Evolutionary conservation across 306 rosid genomes (phyloP), one percentile per base, ranked within the genome.

Genomic region (Malus sieversii): DNA sequence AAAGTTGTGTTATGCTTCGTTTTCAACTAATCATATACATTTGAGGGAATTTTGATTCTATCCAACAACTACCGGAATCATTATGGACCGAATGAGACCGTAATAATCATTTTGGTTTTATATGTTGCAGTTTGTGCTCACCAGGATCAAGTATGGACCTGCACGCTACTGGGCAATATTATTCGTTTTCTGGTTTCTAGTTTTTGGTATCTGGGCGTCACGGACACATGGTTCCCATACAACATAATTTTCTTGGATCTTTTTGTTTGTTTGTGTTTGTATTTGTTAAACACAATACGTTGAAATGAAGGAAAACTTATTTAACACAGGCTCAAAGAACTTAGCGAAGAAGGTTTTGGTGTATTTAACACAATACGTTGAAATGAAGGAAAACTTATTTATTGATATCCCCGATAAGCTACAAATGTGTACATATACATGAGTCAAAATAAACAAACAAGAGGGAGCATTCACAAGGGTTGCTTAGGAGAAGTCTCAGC

Each of bases 141-240:
- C 93, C 62, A 95, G 97, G 84, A 92, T 95, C 83, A 95, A 85
- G 90, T 92, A 95, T 40, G 97, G 97, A 83, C 97, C 96, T 68
- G 98, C 98, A 62, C 97, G 98, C 57, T 95, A 95, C 78, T 95
- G 98, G 98, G 98, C 98, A 68, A 95, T 95, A 80, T 82, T 95
- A 85, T 95, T 92, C 25, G 91, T 95, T 81, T 90, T 95, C 90
- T 95, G 97, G 98, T 95, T 95, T 87, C 97, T 95, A 58, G 97
- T 95, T 59, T 95, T 95, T 83, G 98, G 96, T 77, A 89, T 95
- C 65, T 95, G 98, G 98, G 98, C 98, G 60, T 95, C 98, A 19
- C 86, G 97, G 82, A 86, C 97, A 27, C 98, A 92, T 29, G 72
- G 80, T 75, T 81, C 93, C 74, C 97, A 89, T 81, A 79, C 91